These are phyloP conservation scores for Eimeria falciformis DNA, from an alignment of 169 alveolate genomes.

Conservation along the genomic window DNA sequence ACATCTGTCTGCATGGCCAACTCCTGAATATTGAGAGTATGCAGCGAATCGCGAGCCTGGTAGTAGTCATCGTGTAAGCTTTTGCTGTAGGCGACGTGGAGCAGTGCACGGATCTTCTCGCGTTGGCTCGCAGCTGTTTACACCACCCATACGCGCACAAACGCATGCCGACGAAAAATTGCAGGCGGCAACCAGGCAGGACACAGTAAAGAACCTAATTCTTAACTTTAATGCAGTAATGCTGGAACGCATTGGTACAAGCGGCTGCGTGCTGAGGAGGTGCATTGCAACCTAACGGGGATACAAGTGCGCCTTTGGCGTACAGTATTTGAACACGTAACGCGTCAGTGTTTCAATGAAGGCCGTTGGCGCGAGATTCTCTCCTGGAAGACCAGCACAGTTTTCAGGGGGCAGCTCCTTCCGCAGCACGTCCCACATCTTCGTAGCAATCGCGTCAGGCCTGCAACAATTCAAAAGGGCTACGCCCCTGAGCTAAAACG, in stretches of 20 bases:
- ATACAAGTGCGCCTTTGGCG: background rate
- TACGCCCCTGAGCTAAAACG: background rate
- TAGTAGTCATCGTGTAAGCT: constrained; percentile 92
- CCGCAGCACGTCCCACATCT: constrained; percentile 75
- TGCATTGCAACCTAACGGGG: too few species aligned
- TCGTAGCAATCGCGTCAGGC: constrained; percentile 66
- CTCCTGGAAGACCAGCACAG: constrained; percentile 39
- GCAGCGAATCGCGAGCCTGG: constrained; percentile 91
- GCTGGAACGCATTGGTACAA: too few species aligned
- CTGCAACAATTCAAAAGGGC: constrained; percentile 6
- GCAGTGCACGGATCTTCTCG: constrained; percentile 89
- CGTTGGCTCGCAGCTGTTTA: constrained; percentile 87
- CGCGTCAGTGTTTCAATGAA: constrained; percentile 59
- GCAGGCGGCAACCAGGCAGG: constrained; percentile 9
- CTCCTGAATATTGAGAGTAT: constrained; percentile 91
- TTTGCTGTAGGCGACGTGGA: constrained; percentile 90
- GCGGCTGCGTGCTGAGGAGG: too few species aligned
- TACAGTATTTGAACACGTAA: constrained; percentile 69
- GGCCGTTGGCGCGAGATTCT: constrained; percentile 37
- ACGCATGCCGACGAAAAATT: background rate
- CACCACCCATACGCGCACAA: too few species aligned
- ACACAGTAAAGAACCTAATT: too few species aligned
- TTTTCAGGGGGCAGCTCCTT: constrained; percentile 66
- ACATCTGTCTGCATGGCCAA: constrained; percentile 92
- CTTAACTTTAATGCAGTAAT: too few species aligned